These are phyloP conservation scores for Coemansia sp. DNA, from an alignment of 192 early-diverging fungal species.

Conservation along the genomic window DNA sequence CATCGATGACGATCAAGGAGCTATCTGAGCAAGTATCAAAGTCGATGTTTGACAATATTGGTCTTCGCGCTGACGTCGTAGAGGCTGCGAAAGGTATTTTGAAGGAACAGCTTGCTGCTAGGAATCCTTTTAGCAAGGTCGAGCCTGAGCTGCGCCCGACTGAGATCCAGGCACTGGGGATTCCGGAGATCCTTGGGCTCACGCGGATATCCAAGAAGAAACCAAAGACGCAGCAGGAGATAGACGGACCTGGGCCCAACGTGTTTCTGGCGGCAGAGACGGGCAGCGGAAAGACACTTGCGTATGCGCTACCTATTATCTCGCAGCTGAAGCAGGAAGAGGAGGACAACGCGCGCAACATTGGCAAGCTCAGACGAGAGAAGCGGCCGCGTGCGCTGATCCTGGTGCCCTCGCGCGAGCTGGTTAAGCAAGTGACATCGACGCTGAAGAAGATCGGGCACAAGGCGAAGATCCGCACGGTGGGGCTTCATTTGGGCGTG, in stretches of 20 bases:
- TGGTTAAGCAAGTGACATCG: conserved; percentile 75
- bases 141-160: conserved; percentile 64
- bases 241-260: conserved; percentile 24
- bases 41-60: conserved; percentile 64
- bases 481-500: conserved; percentile 62
- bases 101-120: conserved; percentile 12
- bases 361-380: conserved; percentile 60
- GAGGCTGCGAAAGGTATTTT: conserved; percentile 43
- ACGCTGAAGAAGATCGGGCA: conserved; percentile 77
- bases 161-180: conserved; percentile 81
- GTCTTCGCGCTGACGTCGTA: conserved; percentile 60
- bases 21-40: conserved; percentile 16
- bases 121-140: conserved; percentile 10
- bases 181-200: conserved; percentile 66
- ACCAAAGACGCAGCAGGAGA: conserved; percentile 9
- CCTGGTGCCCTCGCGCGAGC: conserved; percentile 85
- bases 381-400: conserved; percentile 82
- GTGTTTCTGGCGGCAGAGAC: conserved; percentile 86
- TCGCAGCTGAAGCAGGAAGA: conserved; percentile 74
- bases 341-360: conserved; percentile 11
- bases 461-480: conserved; percentile 64
- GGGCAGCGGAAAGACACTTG: conserved; percentile 90
- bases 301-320: conserved; percentile 81
- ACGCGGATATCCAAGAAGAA: conserved; percentile 16
- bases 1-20: conserved; percentile 20